These are phyloP conservation scores for Jamesozyma spencerorum DNA, from an alignment of 805 yeast genomes.

Conservation along the genomic window DNA sequence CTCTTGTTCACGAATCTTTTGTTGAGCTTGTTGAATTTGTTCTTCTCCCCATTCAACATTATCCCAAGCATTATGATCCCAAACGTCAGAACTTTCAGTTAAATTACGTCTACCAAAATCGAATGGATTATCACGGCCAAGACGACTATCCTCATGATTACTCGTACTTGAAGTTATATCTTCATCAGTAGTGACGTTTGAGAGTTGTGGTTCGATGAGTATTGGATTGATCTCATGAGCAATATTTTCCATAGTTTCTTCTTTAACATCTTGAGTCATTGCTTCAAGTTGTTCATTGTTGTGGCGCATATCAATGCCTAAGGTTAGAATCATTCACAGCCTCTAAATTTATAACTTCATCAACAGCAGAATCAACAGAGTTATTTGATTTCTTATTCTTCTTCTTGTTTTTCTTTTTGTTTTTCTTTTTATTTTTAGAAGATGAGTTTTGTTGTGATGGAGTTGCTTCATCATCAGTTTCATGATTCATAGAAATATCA, in stretches of 20 bases:
- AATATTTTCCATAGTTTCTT: constrained; percentile 14
- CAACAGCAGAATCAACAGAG: constrained; percentile 3
- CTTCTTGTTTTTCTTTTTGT: constrained; percentile 25
- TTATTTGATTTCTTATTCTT: constrained; percentile 10
- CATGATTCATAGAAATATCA: too few species aligned
- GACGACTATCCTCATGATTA: constrained; percentile 34
- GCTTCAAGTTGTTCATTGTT: constrained; percentile 12
- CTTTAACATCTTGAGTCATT: constrained; percentile 19
- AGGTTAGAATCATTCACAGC: constrained; percentile 17
- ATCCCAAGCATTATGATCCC: constrained; percentile 89
- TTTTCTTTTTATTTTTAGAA: constrained; percentile 20
- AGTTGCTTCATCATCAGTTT: constrained; percentile 18
- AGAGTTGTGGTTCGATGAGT: not conserved
- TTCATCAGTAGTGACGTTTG: constrained; percentile 6
- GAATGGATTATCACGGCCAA: constrained; percentile 84
- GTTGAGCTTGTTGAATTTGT: constrained; percentile 66
- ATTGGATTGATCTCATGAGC: constrained; percentile 17
- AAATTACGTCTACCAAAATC: constrained; percentile 82
- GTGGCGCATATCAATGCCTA: constrained; percentile 23
- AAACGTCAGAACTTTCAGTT: constrained; percentile 67
- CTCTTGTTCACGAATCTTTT: constrained; percentile 62
- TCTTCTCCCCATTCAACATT: constrained; percentile 97
- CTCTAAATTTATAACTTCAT: constrained; percentile 11
- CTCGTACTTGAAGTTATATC: constrained; percentile 2
- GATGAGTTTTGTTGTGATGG: constrained; percentile 38